These are phyloP conservation scores for Guillardia theta DNA, from an alignment of 78 protist species.

Conservation along the genomic window DNA sequence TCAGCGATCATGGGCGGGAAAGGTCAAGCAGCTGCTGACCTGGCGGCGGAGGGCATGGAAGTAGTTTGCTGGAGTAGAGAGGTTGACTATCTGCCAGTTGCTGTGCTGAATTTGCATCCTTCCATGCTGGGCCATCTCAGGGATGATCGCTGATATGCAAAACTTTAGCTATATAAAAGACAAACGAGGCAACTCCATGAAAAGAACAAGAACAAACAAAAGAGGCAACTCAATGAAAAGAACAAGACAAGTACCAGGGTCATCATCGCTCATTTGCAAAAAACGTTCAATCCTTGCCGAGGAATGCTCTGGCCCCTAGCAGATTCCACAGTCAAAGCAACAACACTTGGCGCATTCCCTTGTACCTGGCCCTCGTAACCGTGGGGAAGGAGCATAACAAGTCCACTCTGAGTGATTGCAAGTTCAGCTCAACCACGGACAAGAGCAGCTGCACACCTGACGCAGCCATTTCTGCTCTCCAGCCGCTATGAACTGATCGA, in stretches of 20 bases:
- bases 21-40: slow-evolving; percentile 16
- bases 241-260: background rate
- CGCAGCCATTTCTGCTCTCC: slow-evolving; percentile 39
- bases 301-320: slow-evolving; percentile 95
- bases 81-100: slow-evolving; percentile 66
- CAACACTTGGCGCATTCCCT: background rate
- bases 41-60: slow-evolving; percentile 96
- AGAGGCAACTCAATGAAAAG: background rate
- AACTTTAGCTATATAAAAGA: too few species aligned
- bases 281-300: slow-evolving; percentile 90
- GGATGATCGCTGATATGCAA: too few species aligned
- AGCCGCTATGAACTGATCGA: background rate
- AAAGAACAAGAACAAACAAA: background rate
- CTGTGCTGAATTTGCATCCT: background rate
- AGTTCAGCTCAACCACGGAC: slow-evolving; percentile 87
- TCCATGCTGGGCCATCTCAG: too few species aligned
- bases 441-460: slow-evolving; percentile 59
- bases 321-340: background rate
- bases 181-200: too few species aligned
- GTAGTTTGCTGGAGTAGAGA: slow-evolving; percentile 93
- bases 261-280: slow-evolving; percentile 53
- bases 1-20: background rate
- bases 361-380: slow-evolving; percentile 89
- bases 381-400: slow-evolving; percentile 91
- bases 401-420: slow-evolving; percentile 71